Conservation (phyloP, 768 basidiomycete genomes). For the Tephrocybe sp. region DNA sequence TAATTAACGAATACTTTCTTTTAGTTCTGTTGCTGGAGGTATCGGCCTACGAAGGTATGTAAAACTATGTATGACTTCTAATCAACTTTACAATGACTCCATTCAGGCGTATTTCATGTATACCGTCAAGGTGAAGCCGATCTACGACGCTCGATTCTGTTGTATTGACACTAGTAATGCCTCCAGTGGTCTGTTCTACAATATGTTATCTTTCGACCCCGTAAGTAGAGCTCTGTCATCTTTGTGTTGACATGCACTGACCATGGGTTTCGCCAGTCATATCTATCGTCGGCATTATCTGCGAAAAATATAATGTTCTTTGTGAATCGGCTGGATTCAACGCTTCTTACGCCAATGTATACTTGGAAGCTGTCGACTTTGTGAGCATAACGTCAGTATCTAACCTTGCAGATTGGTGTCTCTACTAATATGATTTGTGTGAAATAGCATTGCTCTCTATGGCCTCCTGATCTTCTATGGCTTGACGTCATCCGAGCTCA, state of each 20-base stretch:
- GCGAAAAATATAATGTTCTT: constrained; percentile 63
- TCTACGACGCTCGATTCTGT: constrained; percentile 3
- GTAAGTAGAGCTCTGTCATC: constrained; percentile 21
- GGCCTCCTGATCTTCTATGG: constrained; percentile 83
- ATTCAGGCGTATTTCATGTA: constrained; percentile 84
- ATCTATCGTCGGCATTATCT: constrained; percentile 78
- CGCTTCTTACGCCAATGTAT: constrained; percentile 61
- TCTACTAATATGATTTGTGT: not conserved
- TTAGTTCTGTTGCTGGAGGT: constrained; percentile 81
- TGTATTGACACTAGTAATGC: constrained; percentile 4
- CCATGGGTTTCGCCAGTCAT: constrained; percentile 37
- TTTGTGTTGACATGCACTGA: not conserved
- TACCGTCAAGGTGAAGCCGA: constrained; percentile 60
- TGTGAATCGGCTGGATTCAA: constrained; percentile 64
- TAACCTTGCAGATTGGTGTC: not conserved
- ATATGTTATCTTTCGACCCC: constrained; percentile 73
- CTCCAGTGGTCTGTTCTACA: constrained; percentile 83
- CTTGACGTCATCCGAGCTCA: constrained; percentile 77
- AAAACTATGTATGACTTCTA: not conserved
- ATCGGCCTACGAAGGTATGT: constrained; percentile 72
- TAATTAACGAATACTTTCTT: not conserved
- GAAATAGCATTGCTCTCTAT: constrained; percentile 72
- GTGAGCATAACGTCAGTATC: constrained; percentile 69
- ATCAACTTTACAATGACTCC: constrained; percentile 3
- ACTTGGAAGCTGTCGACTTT: constrained; percentile 72